These are phyloP conservation scores for Salix udensis DNA, from an alignment of 345 rosid genomes.

Conservation along the genomic window DNA sequence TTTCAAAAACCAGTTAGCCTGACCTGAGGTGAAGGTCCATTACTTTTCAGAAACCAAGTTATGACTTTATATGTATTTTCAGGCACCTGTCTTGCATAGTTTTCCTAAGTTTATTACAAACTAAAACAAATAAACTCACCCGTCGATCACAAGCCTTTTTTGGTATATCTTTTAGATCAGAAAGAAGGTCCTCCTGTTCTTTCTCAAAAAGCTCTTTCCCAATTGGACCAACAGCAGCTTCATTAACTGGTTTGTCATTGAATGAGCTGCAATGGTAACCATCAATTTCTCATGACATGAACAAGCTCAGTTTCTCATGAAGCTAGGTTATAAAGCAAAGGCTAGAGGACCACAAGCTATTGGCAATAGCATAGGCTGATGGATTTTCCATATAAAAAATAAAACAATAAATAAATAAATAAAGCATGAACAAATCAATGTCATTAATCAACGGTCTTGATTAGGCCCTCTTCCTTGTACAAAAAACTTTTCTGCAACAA, in stretches of 20 bases:
- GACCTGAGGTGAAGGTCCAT: background rate
- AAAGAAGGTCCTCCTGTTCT: constrained; percentile 89
- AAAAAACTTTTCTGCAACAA: no score
- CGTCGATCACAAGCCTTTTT: constrained; percentile 99
- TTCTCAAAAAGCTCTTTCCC: constrained; percentile 91
- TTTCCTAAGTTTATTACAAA: background rate
- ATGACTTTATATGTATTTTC: background rate
- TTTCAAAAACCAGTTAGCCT: no score
- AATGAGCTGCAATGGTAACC: constrained; percentile 59
- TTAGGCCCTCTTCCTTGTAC: no score
- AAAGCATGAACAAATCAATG: no score
- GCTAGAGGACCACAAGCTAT: background rate
- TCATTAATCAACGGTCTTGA: no score
- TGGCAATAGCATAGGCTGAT: background rate
- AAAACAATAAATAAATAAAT: no score
- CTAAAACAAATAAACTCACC: constrained; percentile 45
- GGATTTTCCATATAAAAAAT: background rate
- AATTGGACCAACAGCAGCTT: constrained; percentile 67
- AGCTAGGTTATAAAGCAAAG: background rate
- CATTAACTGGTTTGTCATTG: constrained; percentile 86
- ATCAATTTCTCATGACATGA: constrained; percentile 9
- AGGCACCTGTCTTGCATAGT: background rate
- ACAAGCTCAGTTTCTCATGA: constrained; percentile 12
- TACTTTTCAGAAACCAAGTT: no score
- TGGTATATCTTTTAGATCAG: constrained; percentile 86